Evolutionary conservation across 805 yeast genomes (phyloP), one percentile per base, ranked within the genome.

Genomic region (Candida tibetensis): DNA sequence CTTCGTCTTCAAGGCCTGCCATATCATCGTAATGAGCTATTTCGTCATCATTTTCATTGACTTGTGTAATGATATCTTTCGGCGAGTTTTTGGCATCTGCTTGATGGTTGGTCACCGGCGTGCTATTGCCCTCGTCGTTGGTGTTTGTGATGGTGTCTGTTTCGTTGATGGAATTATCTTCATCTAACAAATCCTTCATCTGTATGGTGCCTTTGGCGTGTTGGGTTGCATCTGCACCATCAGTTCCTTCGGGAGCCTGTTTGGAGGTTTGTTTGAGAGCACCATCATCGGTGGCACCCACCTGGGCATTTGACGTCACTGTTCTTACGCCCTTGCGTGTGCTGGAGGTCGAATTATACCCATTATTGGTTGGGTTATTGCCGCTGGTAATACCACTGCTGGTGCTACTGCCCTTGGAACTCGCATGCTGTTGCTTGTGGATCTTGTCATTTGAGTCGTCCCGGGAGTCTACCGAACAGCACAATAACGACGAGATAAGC

Each of bases 61-160:
- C 22, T 17, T 21, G 15, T 15, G 15, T 17, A 4, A 13, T 17
- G 17, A 9, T 5, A 5, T 38, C 36, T 19, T 30, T 29, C 28
- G 13, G 6, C 28, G 17, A 23, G 28, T 32, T 19, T 13, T 35
- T 35, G 16, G 32, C 9, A 16, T 35, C 38, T 1, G 38, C 22
- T 13, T 30, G 38, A 13, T 30, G 28, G 38, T 35, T 35, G 34
- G 13, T 21, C 9, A 21, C 25, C 6, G 58, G 54, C 7, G 53
- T 51, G 19, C 48, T 41, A 32, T 47, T 48, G 22, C 50, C 34
- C 18, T 57, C 63, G 12, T 61, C 66, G 42, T 55, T 53, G 28
- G 65, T 62, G 47, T 64, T 63, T 19, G 70, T 63, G 28, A 66
- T 63, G 13, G 72, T 68, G 40, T 65, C 74, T 13, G 71, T 62